phyloP scores from a whole-genome alignment of 1,139 yeast genomes.

The Hyphopichia pseudoburtonii region DNA sequence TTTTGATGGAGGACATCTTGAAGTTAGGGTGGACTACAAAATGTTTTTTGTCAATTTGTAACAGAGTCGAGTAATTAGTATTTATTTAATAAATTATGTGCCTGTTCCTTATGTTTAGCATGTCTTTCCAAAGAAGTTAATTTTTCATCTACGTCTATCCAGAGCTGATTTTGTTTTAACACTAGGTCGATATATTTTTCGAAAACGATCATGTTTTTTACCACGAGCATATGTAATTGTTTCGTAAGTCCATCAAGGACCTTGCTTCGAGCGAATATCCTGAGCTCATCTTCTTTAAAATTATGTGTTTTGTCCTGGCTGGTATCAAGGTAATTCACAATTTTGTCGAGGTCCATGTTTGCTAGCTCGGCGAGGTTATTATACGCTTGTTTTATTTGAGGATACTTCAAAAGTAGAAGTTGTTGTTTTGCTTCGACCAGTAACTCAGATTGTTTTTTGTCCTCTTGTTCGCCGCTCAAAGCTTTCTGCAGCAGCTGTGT shows the following conservation, averaged over 20 bases:
- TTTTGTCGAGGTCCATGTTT: constrained; percentile 18
- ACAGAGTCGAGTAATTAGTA: constrained; percentile 1
- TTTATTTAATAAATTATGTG: constrained; percentile 1
- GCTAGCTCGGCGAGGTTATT: constrained; percentile 21
- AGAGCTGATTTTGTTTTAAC: constrained; percentile 24
- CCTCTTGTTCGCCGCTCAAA: background rate
- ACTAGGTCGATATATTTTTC: constrained; percentile 25
- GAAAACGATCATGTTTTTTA: constrained; percentile 29
- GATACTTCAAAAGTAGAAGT: constrained; percentile 19
- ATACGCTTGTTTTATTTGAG: constrained; percentile 20
- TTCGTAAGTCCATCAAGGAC: constrained; percentile 16
- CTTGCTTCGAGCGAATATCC: constrained; percentile 9
- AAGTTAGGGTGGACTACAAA: no score
- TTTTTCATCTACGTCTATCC: constrained; percentile 21
- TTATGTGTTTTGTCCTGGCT: constrained; percentile 19
- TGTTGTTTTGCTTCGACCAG: constrained; percentile 17
- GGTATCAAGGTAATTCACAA: constrained; percentile 20
- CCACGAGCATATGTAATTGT: constrained; percentile 21
- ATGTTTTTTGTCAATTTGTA: no score
- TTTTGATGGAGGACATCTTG: no score
- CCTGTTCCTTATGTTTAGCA: constrained; percentile 9
- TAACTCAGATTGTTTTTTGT: constrained; percentile 4
- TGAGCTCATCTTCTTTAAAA: constrained; percentile 12
- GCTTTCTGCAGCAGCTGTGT: background rate
- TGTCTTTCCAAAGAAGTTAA: constrained; percentile 12